phyloP scores from a whole-genome alignment of 176 grass and related monocot genomes.

The Triticum turgidum region DNA sequence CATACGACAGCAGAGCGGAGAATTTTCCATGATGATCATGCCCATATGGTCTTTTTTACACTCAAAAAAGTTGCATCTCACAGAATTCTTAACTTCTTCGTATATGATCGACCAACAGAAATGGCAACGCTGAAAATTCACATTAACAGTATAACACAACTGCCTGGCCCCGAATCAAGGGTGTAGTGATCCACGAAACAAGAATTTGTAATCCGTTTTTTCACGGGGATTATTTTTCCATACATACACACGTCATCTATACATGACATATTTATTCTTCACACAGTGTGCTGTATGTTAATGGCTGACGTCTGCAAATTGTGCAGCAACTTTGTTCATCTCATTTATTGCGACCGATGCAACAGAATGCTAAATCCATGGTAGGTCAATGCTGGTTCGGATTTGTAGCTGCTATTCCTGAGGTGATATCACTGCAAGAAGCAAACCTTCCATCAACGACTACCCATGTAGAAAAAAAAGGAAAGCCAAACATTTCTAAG shows the following conservation, averaged over 20 bases:
- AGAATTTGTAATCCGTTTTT: neutral
- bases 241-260: neutral
- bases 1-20: too few relatives aligned
- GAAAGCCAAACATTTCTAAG: neutral
- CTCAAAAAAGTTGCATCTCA: too few relatives aligned
- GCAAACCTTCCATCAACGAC: neutral
- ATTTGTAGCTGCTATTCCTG: neutral
- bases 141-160: neutral
- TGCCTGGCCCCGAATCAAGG: neutral
- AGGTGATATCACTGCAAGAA: conserved; percentile 28
- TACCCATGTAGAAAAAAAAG: neutral
- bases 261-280: neutral
- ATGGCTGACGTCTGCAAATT: neutral
- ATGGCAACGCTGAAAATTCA: neutral
- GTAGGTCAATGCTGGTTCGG: neutral
- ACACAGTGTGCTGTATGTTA: neutral
- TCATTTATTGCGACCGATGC: neutral
- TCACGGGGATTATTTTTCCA: neutral
- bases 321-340: neutral
- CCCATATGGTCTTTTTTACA: too few relatives aligned
- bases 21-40: too few relatives aligned
- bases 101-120: neutral
- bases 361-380: neutral
- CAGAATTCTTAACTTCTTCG: too few relatives aligned
- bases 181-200: neutral